Evolutionary conservation across 2,329 filamentous ascomycete genomes (phyloP).

Genomic region (Cladosporium sp.): DNA sequence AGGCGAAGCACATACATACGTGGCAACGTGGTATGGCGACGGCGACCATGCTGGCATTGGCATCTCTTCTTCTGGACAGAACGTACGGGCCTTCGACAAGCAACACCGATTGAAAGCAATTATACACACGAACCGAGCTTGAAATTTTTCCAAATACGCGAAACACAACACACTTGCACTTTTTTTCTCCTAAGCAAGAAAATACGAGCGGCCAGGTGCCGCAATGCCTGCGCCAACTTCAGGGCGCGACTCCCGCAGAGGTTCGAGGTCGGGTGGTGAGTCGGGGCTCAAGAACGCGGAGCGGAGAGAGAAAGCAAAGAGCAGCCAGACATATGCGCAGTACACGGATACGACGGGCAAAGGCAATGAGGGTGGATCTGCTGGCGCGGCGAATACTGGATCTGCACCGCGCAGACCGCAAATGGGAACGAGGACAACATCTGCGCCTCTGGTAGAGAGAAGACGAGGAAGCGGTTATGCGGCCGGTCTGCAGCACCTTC

Average conservation of each 20-base stretch:
- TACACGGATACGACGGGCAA: conserved; percentile 12
- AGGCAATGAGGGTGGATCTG: background rate
- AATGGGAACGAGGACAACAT: conserved; percentile 23
- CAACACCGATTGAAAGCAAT: conserved; percentile 6
- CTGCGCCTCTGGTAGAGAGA: conserved; percentile 21
- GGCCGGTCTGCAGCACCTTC: conserved; percentile 10
- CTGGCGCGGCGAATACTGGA: conserved; percentile 4
- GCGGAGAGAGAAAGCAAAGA: conserved; percentile 25
- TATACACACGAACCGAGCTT: background rate
- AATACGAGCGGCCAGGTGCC: conserved; percentile 8
- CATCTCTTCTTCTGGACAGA: conserved; percentile 10
- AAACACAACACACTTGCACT: background rate
- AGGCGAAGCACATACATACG: background rate
- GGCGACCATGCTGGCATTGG: conserved; percentile 13
- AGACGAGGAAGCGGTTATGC: conserved; percentile 14
- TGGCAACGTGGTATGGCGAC: conserved; percentile 7
- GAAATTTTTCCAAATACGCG: background rate
- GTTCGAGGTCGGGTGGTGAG: conserved; percentile 16
- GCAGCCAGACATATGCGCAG: conserved; percentile 18
- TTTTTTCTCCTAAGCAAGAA: background rate
- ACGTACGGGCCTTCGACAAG: conserved; percentile 8
- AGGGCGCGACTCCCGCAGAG: conserved; percentile 17
- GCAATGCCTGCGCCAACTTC: conserved; percentile 18
- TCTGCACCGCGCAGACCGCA: conserved; percentile 19
- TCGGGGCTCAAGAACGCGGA: conserved; percentile 15